phyloP scores from a whole-genome alignment of 352 stramenopile species.

The Detonula confervacea region DNA sequence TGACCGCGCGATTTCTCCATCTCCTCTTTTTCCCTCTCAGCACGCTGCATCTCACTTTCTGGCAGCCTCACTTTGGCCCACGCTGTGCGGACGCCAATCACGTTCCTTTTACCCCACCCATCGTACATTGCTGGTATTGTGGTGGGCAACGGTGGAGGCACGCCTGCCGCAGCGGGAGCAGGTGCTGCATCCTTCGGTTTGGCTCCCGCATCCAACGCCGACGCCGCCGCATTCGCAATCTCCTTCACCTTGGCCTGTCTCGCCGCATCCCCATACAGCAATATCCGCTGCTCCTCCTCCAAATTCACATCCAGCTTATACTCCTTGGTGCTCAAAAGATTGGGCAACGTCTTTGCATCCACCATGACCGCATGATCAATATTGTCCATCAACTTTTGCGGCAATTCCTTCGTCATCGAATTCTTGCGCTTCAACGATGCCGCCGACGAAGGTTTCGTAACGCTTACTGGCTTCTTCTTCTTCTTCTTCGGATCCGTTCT shows the following conservation, averaged over 20 bases:
- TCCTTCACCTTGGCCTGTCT: conserved; percentile 25
- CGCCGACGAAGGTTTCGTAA: not conserved
- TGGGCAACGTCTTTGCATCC: conserved; percentile 58
- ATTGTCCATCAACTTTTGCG: conserved; percentile 72
- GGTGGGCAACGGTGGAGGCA: conserved; percentile 11
- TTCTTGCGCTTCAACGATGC: not conserved
- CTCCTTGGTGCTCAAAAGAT: conserved; percentile 44
- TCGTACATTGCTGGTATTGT: conserved; percentile 35
- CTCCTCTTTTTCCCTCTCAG: conserved; percentile 28
- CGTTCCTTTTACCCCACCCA: conserved; percentile 68
- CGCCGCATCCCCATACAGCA: conserved; percentile 62
- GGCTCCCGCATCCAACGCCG: conserved; percentile 4
- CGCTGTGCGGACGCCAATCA: conserved; percentile 64
- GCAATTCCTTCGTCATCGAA: conserved; percentile 42
- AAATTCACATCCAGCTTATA: conserved; percentile 57
- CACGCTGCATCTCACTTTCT: conserved; percentile 41
- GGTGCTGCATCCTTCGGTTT: conserved; percentile 7
- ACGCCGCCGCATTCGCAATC: conserved; percentile 22
- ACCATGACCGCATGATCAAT: conserved; percentile 75
- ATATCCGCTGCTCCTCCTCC: conserved; percentile 60
- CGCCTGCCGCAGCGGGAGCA: not conserved
- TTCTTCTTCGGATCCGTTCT: conserved; percentile 13
- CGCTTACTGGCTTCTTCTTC: conserved; percentile 17
- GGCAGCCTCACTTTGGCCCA: conserved; percentile 65
- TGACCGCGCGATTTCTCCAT: conserved; percentile 13